Conservation (phyloP, 306 rosid genomes). For the Vigna unguiculata region DNA sequence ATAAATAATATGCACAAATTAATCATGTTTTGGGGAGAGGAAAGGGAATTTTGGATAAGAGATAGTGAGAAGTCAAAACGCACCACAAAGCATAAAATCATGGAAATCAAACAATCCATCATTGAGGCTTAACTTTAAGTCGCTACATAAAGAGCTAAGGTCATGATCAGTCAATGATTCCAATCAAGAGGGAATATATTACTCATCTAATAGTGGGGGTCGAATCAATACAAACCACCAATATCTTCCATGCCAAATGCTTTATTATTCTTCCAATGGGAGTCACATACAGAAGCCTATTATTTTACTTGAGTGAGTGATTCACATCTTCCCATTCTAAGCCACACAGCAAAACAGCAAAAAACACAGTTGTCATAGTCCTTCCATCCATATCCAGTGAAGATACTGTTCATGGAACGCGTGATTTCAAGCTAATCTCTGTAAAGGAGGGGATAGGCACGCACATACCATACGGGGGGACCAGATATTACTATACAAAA, state of each 20-base stretch:
- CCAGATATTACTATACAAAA: slow-evolving; percentile 29
- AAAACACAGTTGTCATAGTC: slow-evolving; percentile 40
- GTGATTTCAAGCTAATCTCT: slow-evolving; percentile 18
- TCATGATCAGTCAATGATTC: slow-evolving; percentile 57
- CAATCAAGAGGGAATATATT: slow-evolving; percentile 50
- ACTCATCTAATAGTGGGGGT: slow-evolving; percentile 39
- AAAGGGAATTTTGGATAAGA: slow-evolving; percentile 28
- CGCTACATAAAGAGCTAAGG: slow-evolving; percentile 38
- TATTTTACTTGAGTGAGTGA: slow-evolving; percentile 35
- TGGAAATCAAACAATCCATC: slow-evolving; percentile 28
- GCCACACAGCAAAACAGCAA: slow-evolving; percentile 38
- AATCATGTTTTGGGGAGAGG: neutral
- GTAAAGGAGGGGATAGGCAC: slow-evolving; percentile 8
- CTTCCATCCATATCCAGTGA: slow-evolving; percentile 35
- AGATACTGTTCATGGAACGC: slow-evolving; percentile 21
- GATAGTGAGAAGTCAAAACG: slow-evolving; percentile 48
- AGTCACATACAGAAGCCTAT: slow-evolving; percentile 37
- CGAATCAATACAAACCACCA: slow-evolving; percentile 57
- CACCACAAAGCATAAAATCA: slow-evolving; percentile 49
- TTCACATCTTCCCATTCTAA: slow-evolving; percentile 43
- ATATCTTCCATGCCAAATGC: slow-evolving; percentile 41
- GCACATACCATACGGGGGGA: slow-evolving; percentile 38
- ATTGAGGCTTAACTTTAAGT: slow-evolving; percentile 43
- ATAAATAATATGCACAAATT: neutral
- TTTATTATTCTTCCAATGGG: slow-evolving; percentile 37